Conservation (phyloP, 164 flowering plant species). For the Stephania cephalantha region DNA sequence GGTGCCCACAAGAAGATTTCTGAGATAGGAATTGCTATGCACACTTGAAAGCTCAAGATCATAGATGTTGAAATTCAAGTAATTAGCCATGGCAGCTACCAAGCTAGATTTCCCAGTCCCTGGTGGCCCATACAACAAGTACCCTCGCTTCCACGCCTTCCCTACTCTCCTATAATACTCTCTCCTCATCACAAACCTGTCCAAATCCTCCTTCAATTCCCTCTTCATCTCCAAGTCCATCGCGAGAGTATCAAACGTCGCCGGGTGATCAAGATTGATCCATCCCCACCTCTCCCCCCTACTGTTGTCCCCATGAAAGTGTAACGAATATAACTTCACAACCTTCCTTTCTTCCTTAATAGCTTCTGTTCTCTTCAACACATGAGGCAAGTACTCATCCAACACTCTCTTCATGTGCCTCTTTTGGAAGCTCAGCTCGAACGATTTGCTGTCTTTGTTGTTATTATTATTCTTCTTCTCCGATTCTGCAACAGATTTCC, state of each 20-base stretch:
- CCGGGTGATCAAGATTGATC: constrained; percentile 44
- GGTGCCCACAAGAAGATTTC: constrained; percentile 38
- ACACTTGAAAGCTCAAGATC: constrained; percentile 51
- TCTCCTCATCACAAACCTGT: constrained; percentile 36
- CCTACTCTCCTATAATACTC: constrained; percentile 54
- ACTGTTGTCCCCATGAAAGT: not conserved
- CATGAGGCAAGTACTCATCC: constrained; percentile 29
- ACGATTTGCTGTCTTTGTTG: constrained; percentile 4
- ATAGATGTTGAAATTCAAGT: constrained; percentile 51
- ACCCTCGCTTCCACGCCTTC: constrained; percentile 68
- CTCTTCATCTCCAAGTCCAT: constrained; percentile 42
- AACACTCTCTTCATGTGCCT: constrained; percentile 29
- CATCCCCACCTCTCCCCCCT: constrained; percentile 10
- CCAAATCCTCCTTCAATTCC: constrained; percentile 46
- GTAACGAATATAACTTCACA: constrained; percentile 24
- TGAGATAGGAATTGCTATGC: constrained; percentile 40
- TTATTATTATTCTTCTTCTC: too few species aligned
- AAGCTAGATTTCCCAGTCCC: constrained; percentile 75
- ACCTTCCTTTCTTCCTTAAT: constrained; percentile 25
- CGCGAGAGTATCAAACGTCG: constrained; percentile 47
- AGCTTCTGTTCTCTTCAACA: constrained; percentile 20
- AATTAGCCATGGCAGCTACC: constrained; percentile 72
- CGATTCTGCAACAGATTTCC: too few species aligned
- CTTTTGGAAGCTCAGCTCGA: constrained; percentile 36
- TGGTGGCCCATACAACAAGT: constrained; percentile 58